Conservation (phyloP, 2,329 filamentous ascomycete genomes). For the Hirsutella minnesotensis region DNA sequence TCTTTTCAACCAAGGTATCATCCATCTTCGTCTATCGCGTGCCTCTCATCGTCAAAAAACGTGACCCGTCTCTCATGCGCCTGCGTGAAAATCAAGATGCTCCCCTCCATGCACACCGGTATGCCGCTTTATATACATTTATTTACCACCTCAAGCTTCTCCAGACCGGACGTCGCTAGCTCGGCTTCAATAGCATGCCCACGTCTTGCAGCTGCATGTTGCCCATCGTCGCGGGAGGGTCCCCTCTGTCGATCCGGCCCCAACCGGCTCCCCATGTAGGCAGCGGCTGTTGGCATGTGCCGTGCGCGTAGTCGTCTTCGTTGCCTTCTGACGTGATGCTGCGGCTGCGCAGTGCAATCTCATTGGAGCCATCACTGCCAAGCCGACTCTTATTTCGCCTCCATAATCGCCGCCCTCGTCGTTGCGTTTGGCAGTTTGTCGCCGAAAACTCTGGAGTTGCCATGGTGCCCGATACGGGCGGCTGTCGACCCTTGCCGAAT, state of each 20-base stretch:
- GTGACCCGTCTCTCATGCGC: too few species aligned
- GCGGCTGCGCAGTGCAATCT: constrained; percentile 20
- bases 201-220: constrained; percentile 21
- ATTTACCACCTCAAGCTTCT: background rate
- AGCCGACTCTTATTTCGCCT: constrained; percentile 13
- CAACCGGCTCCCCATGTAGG: constrained; percentile 17
- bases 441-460: constrained; percentile 26
- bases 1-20: too few species aligned
- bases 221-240: constrained; percentile 8
- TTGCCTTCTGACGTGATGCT: constrained; percentile 3
- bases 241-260: constrained; percentile 18
- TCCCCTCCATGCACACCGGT: background rate
- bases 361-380: constrained; percentile 16
- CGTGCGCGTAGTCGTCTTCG: background rate
- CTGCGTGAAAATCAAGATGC: too few species aligned
- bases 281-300: constrained; percentile 4
- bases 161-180: background rate
- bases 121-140: background rate
- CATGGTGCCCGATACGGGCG: constrained; percentile 28
- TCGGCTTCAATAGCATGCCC: constrained; percentile 14
- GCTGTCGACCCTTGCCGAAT: constrained; percentile 15
- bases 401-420: constrained; percentile 17
- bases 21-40: too few species aligned
- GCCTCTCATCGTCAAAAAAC: too few species aligned
- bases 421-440: constrained; percentile 10